Conservation (phyloP, 345 rosid genomes). For the Dovyalis caffra region DNA sequence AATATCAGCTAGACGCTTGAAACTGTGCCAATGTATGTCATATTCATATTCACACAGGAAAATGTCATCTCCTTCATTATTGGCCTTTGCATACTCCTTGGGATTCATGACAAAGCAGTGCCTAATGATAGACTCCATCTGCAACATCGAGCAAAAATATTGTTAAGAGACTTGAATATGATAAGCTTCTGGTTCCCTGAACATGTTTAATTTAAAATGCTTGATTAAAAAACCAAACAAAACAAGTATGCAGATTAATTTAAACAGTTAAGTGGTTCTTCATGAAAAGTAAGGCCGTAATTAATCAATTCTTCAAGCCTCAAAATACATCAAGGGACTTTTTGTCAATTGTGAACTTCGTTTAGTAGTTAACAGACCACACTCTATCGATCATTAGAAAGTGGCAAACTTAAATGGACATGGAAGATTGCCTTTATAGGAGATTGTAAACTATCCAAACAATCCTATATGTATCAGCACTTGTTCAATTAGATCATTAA, state of each 20-base stretch:
- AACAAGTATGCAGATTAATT: too few species aligned
- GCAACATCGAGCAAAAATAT: conserved; percentile 20
- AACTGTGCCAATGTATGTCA: conserved; percentile 83
- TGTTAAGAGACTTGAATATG: conserved; percentile 6
- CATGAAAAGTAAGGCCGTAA: too few species aligned
- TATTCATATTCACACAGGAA: conserved; percentile 91
- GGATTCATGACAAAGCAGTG: conserved; percentile 80
- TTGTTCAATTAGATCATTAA: neutral
- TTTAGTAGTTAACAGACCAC: neutral
- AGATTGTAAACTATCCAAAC: neutral
- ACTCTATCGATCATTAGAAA: neutral
- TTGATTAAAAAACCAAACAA: too few species aligned
- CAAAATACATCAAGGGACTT: neutral
- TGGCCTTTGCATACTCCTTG: conserved; percentile 65
- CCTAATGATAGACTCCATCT: conserved; percentile 80
- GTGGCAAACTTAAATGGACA: neutral
- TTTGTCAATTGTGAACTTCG: neutral
- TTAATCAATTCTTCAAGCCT: neutral
- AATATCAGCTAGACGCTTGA: conserved; percentile 77
- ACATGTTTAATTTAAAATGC: neutral
- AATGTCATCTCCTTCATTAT: conserved; percentile 78
- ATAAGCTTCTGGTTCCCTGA: neutral
- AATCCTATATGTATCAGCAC: neutral
- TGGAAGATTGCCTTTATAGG: neutral
- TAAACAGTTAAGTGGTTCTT: neutral